Base-by-base conservation (phyloP, 306 rosid species). In the Adenanthera pavonina region DNA sequence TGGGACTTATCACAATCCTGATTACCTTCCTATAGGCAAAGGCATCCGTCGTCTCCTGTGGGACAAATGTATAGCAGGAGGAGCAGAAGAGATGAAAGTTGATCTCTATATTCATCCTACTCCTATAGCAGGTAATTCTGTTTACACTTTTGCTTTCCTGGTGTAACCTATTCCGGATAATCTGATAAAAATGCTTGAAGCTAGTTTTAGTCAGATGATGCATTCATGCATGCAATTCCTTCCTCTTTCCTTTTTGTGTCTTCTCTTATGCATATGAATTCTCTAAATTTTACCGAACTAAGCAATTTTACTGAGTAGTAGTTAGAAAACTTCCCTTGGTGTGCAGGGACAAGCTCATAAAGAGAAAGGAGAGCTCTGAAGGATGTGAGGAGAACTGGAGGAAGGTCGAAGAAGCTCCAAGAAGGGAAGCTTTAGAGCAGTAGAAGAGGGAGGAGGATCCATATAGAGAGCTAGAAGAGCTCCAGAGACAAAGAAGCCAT, bases 381-480 rank as follows among this genome's bases (percentile, higher is more conserved):
- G 85, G 87, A 86, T 92, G 94, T 14, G 99, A 94, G 90, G 98
- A 93, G 89, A 96, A 88, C 79, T 78, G 88, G 82, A 83, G 92
- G 91, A 92, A 89, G 86, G 72, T 90, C 49, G 99, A 93, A 88
- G 99, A 92, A 84, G 86, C 97, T 43, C 97, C 92, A 85, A 90
- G 97, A 83, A 91, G 83, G 82, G 99, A 96, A 82, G 98, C 98
- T 74, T 78, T 95, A 86, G 99, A 92, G 88, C 95, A 87, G 90
- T 98, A 93, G 81, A 77, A 88, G 83, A 90, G 97, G 82, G 99
- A 96, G 89, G 99, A 96, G 85, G 99, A 96, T 67, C 92, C 97
- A 52, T 94, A 92, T 59, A 88, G 90, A 84, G 98, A 96, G 86
- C 92, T 96, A n/a, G 99, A 94, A 86, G 99, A 96, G 92, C 85